Evolutionary conservation across 805 yeast species (phyloP).

Genomic region (Barnettozyma populi): DNA sequence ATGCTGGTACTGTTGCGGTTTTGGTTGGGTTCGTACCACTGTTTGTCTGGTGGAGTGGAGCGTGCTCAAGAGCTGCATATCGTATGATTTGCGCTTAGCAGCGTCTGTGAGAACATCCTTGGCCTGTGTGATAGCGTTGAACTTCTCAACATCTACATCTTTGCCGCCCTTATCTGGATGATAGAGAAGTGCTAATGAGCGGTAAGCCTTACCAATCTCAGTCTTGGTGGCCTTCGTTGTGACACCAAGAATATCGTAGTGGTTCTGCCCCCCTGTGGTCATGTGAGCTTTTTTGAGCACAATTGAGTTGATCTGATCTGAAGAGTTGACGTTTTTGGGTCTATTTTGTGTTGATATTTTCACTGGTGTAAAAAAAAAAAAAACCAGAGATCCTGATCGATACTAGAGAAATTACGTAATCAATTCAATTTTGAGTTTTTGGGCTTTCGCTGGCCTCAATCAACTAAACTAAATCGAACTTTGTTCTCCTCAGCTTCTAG

Average conservation of each 20-base stretch:
- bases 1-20: background rate
- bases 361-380: background rate
- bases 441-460: too few species aligned
- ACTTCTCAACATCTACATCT: slow-evolving; percentile 24
- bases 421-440: too few species aligned
- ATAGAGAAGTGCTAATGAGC: slow-evolving; percentile 32
- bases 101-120: slow-evolving; percentile 27
- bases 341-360: background rate
- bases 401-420: background rate
- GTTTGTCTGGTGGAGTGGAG: background rate
- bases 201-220: slow-evolving; percentile 35
- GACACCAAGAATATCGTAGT: slow-evolving; percentile 29
- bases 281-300: background rate
- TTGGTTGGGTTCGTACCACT: background rate
- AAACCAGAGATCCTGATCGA: background rate
- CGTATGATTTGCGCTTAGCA: background rate
- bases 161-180: slow-evolving; percentile 41
- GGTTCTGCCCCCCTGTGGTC: background rate
- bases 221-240: slow-evolving; percentile 13
- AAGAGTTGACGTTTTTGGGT: background rate
- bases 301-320: background rate
- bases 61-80: background rate
- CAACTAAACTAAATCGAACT: too few species aligned
- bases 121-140: slow-evolving; percentile 30
- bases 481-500: background rate